Percentiles rank a stretch among this genome's conserved stretches.
These are phyloP conservation scores for Diaporthe nobilis DNA, from an alignment of 2,329 filamentous ascomycete genomes.

Conservation along the genomic window DNA sequence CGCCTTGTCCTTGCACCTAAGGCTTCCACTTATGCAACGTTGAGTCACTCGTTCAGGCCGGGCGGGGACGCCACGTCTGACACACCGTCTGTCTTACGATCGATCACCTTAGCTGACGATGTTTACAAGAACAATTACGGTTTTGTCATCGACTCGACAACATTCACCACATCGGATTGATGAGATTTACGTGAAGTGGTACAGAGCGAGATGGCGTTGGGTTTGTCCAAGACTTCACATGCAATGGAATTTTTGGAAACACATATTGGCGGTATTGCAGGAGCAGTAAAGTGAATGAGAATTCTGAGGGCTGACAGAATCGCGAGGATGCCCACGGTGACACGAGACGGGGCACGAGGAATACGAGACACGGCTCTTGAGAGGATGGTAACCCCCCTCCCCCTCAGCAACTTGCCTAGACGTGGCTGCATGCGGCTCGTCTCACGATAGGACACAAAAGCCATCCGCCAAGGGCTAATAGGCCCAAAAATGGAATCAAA, in stretches of 20 bases:
- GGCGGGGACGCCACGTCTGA: neutral
- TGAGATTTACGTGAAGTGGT: neutral
- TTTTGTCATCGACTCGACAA: constrained; percentile 44
- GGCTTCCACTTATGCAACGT: neutral
- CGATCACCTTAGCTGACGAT: constrained; percentile 17
- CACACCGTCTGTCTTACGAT: neutral
- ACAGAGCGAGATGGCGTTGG: neutral
- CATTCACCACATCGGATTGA: constrained; percentile 38
- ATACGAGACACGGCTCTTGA: constrained; percentile 8
- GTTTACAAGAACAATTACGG: constrained; percentile 42
- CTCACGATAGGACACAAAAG: constrained; percentile 3
- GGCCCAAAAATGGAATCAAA: constrained; percentile 17
- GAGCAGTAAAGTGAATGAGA: neutral
- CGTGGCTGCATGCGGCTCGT: constrained; percentile 30
- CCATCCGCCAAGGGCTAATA: neutral
- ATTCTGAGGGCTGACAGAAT: neutral
- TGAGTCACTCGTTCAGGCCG: neutral
- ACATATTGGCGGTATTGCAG: neutral
- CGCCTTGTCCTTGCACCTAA: neutral
- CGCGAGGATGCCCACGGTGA: neutral
- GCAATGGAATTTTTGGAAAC: neutral
- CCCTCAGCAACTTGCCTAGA: neutral
- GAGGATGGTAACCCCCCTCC: neutral
- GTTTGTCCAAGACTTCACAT: neutral
- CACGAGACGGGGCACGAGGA: neutral